These are phyloP conservation scores for Erythrobasidium yunnanense DNA, from an alignment of 768 basidiomycete genomes.

Conservation along the genomic window DNA sequence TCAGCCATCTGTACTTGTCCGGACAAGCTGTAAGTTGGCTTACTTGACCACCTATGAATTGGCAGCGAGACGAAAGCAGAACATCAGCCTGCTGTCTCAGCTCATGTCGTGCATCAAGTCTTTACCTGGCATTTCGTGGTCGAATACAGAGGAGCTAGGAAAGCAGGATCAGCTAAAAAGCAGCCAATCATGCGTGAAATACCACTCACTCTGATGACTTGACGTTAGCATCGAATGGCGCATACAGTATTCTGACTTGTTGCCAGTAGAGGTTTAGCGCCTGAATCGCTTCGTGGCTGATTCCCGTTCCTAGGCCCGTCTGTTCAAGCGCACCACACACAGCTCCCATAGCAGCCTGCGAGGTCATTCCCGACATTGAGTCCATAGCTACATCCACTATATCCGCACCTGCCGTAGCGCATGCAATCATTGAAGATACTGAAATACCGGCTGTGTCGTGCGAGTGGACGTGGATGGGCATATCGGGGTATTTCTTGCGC, in stretches of 20 bases:
- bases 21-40: conserved; percentile 35
- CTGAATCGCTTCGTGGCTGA: conserved; percentile 91
- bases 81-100: too few species aligned
- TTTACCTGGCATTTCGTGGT: conserved; percentile 99
- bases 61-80: background rate
- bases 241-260: conserved; percentile 86
- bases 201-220: conserved; percentile 67
- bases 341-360: conserved; percentile 98
- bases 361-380: conserved; percentile 96
- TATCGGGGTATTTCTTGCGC: conserved; percentile 86
- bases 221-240: conserved; percentile 96
- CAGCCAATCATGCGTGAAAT: background rate
- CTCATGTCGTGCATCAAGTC: too few species aligned
- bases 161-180: conserved; percentile 53
- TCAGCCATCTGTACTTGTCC: background rate
- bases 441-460: conserved; percentile 99
- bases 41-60: conserved; percentile 8
- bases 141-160: conserved; percentile 67
- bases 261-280: conserved; percentile 97
- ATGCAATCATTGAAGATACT: conserved; percentile 90
- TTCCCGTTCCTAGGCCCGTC: conserved; percentile 83
- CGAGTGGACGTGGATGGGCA: conserved; percentile 98
- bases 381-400: conserved; percentile 97
- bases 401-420: conserved; percentile 93
- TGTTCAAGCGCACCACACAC: conserved; percentile 91